These are phyloP conservation scores for Euphorbia schlechtendalii DNA, from an alignment of 441 rosid genomes.

Conservation along the genomic window DNA sequence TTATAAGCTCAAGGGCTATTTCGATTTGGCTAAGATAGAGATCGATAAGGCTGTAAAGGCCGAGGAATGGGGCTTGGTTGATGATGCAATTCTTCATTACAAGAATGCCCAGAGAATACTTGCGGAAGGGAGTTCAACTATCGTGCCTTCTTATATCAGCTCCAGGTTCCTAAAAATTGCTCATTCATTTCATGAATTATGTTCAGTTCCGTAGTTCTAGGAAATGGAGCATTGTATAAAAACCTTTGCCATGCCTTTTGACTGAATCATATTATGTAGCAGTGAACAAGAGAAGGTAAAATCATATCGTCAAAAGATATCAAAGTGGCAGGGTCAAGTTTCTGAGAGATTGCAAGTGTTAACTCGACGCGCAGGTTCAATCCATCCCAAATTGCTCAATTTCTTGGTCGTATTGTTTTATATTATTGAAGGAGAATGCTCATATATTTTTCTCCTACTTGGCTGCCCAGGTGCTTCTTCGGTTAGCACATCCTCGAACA, in stretches of 20 bases:
- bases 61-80: conserved; percentile 81
- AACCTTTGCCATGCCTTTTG: background rate
- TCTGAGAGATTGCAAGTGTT: conserved; percentile 70
- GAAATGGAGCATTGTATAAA: background rate
- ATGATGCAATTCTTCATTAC: conserved; percentile 70
- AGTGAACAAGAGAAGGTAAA: conserved; percentile 82
- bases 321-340: conserved; percentile 81
- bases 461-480: conserved; percentile 21
- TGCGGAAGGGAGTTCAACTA: conserved; percentile 54
- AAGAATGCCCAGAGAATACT: conserved; percentile 66
- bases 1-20: conserved; percentile 80
- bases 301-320: conserved; percentile 73
- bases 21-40: conserved; percentile 74
- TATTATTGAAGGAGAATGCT: background rate
- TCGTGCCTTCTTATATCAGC: conserved; percentile 64
- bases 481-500: conserved; percentile 50
- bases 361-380: conserved; percentile 48
- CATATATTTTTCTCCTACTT: conserved; percentile 3
- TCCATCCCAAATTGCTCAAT: background rate
- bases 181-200: background rate
- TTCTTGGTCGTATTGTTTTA: background rate
- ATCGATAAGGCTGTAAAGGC: conserved; percentile 74
- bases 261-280: conserved; percentile 1
- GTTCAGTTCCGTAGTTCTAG: background rate
- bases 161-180: conserved; percentile 32